These are phyloP conservation scores for Apiospora marii DNA, from an alignment of 2,329 filamentous ascomycete genomes.

Conservation along the genomic window DNA sequence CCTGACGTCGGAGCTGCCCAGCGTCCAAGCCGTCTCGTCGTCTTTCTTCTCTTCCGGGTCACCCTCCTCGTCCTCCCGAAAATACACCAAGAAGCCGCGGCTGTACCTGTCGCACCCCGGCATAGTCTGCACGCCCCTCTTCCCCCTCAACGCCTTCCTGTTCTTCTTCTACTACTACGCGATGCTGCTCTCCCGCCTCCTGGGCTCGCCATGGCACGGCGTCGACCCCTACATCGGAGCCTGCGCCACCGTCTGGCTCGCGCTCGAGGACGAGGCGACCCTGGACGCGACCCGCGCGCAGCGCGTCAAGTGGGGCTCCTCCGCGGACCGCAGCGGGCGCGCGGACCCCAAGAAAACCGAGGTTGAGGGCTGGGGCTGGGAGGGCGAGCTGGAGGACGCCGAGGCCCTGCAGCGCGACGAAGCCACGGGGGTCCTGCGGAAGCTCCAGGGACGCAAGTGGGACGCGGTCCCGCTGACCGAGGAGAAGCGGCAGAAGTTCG, in stretches of 20 bases:
- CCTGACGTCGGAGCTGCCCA: slow-evolving; percentile 75
- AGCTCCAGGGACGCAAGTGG: slow-evolving; percentile 65
- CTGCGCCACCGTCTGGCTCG: slow-evolving; percentile 78
- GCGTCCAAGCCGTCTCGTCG: slow-evolving; percentile 63
- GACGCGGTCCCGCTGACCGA: slow-evolving; percentile 66
- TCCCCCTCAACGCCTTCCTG: slow-evolving; percentile 76
- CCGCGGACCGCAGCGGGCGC: slow-evolving; percentile 64
- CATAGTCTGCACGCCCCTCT: slow-evolving; percentile 81
- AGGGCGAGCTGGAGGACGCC: slow-evolving; percentile 62
- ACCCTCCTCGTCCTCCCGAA: slow-evolving; percentile 26
- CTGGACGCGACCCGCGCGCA: slow-evolving; percentile 64
- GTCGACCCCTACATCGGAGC: slow-evolving; percentile 80
- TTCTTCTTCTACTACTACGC: slow-evolving; percentile 71
- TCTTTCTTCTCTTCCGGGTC: slow-evolving; percentile 59
- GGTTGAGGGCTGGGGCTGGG: slow-evolving; percentile 85
- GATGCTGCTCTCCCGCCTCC: slow-evolving; percentile 75
- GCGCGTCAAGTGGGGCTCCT: slow-evolving; percentile 84
- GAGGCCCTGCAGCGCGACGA: slow-evolving; percentile 50
- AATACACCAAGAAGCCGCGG: slow-evolving; percentile 55
- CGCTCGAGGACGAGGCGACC: slow-evolving; percentile 69
- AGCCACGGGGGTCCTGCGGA: slow-evolving; percentile 58
- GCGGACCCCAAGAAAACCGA: slow-evolving; percentile 78
- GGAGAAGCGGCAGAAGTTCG: slow-evolving; percentile 68
- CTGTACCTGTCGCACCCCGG: slow-evolving; percentile 88
- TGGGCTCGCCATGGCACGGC: slow-evolving; percentile 90